These are phyloP conservation scores for Escovopsis sp. DNA, from an alignment of 2,329 filamentous ascomycete species.

Conservation along the genomic window DNA sequence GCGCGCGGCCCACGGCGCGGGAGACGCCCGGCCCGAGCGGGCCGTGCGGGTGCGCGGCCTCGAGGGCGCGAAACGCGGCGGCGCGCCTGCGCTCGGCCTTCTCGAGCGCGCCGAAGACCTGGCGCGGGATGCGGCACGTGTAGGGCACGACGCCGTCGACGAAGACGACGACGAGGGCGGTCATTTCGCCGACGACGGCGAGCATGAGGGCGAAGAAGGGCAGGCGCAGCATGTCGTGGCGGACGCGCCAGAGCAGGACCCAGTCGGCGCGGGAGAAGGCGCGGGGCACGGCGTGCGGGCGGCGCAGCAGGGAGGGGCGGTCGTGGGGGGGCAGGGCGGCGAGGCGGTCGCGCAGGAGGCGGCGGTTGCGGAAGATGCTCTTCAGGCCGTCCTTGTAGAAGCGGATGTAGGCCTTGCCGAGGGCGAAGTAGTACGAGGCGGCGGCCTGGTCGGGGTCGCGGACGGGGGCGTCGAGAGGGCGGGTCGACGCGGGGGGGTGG, in stretches of 20 bases:
- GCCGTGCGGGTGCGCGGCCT: conserved; percentile 18
- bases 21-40: conserved; percentile 18
- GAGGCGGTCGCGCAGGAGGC: conserved; percentile 30
- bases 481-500: conserved; percentile 60
- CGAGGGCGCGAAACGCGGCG: conserved; percentile 30
- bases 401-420: conserved; percentile 59
- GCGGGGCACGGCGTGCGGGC: conserved; percentile 17
- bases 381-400: conserved; percentile 85
- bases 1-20: conserved; percentile 15
- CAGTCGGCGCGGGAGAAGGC: conserved; percentile 47
- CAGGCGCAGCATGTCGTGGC: conserved; percentile 60
- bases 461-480: conserved; percentile 51
- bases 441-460: conserved; percentile 23
- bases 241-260: conserved; percentile 52
- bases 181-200: conserved; percentile 70
- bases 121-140: conserved; percentile 68
- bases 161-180: conserved; percentile 61
- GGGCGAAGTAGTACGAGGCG: conserved; percentile 34
- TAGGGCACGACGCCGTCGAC: conserved; percentile 58
- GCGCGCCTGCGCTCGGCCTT: conserved; percentile 37
- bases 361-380: conserved; percentile 54
- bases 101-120: conserved; percentile 44
- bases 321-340: conserved; percentile 37
- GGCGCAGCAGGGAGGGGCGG: conserved; percentile 24
- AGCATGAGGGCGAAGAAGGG: conserved; percentile 66